Evolutionary conservation across 176 grass and related monocot genomes (phyloP).

Genomic region (Carex pumila): DNA sequence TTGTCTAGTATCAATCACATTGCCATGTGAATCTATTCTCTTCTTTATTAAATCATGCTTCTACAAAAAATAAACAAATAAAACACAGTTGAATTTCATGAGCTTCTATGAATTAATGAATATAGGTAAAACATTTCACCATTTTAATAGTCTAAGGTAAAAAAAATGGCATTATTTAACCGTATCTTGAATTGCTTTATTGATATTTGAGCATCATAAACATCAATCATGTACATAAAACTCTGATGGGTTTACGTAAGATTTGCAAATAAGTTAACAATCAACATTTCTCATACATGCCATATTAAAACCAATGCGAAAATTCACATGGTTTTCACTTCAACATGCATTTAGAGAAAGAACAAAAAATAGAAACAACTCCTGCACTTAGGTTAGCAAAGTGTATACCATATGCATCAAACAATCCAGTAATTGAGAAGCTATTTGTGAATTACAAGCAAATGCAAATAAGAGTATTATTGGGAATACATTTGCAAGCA

Average conservation of each 20-base stretch:
- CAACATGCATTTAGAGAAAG: not conserved
- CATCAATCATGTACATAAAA: not conserved
- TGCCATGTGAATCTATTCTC: conserved; percentile 73
- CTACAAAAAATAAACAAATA: conserved; percentile 40
- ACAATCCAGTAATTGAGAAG: not conserved
- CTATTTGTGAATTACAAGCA: no score
- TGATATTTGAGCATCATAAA: not conserved
- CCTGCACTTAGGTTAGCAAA: not conserved
- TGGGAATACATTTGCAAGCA: not conserved
- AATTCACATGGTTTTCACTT: not conserved
- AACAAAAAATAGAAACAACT: not conserved
- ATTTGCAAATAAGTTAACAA: not conserved
- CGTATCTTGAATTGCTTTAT: not conserved
- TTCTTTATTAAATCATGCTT: conserved; percentile 94
- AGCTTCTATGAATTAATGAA: not conserved
- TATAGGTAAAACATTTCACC: not conserved
- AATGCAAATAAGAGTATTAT: not conserved
- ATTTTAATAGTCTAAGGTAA: not conserved
- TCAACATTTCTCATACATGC: not conserved
- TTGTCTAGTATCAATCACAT: conserved; percentile 77
- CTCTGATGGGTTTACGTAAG: not conserved
- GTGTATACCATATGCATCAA: not conserved
- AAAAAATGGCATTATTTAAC: not conserved
- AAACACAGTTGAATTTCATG: not conserved
- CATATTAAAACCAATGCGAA: not conserved